A percentile compares a stretch with the other conserved stretches of the same genome.
Conservation (phyloP, 2,329 filamentous ascomycete genomes). For the Penicillium crustosum region DNA sequence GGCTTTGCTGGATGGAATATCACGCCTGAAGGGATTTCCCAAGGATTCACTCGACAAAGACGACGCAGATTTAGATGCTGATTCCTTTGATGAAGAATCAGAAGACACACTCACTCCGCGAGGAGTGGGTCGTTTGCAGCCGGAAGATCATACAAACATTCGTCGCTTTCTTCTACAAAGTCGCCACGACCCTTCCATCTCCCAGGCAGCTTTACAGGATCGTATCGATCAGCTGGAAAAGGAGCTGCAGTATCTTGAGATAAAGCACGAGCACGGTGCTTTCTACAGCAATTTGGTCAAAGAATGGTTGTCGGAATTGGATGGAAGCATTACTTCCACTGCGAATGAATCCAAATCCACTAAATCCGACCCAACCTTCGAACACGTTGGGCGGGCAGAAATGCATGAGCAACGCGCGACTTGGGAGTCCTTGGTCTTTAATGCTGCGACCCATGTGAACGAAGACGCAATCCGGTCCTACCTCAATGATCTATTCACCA, state of each 20-base stretch:
- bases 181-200: constrained; percentile 55
- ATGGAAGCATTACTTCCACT: constrained; percentile 18
- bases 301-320: constrained; percentile 51
- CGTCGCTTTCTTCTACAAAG: constrained; percentile 56
- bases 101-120: constrained; percentile 31
- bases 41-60: constrained; percentile 39
- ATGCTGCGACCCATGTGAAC: constrained; percentile 47
- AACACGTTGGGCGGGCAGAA: constrained; percentile 53
- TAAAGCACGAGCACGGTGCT: constrained; percentile 56
- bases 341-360: constrained; percentile 19
- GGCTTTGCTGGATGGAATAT: constrained; percentile 40
- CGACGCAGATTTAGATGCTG: constrained; percentile 28
- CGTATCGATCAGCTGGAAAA: constrained; percentile 51
- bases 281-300: constrained; percentile 58
- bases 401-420: constrained; percentile 54
- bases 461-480: constrained; percentile 49
- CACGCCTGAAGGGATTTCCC: constrained; percentile 39
- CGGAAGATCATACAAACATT: constrained; percentile 45
- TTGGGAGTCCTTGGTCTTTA: constrained; percentile 61
- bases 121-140: constrained; percentile 21
- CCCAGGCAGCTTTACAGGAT: constrained; percentile 45
- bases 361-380: constrained; percentile 41
- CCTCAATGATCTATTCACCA: constrained; percentile 53
- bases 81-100: constrained; percentile 5
- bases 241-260: constrained; percentile 51